phyloP scores from a whole-genome alignment of 108 stramenopile genomes.

The Cyclotella sp. region DNA sequence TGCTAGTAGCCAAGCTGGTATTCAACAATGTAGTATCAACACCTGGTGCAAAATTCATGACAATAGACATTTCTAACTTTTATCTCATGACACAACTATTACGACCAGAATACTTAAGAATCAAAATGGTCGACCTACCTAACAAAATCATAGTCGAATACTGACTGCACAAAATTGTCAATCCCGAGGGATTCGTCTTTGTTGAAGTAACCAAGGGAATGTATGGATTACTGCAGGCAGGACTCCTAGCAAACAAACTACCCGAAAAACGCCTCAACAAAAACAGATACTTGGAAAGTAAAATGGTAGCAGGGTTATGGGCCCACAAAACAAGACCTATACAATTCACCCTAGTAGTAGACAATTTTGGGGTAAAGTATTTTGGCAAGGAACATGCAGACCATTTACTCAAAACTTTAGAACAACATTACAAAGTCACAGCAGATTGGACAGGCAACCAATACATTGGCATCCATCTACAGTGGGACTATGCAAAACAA shows the following conservation, averaged over 20 bases:
- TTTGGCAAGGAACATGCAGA: conserved; percentile 17
- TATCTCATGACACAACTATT: conserved; percentile 40
- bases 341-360: too few species aligned
- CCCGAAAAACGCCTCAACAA: conserved; percentile 8
- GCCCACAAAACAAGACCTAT: conserved; percentile 25
- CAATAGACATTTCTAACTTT: too few species aligned
- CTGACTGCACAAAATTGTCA: conserved; percentile 16
- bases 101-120: conserved; percentile 40
- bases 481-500: conserved; percentile 25
- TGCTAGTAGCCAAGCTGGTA: conserved; percentile 51
- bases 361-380: too few species aligned
- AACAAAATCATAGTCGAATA: conserved; percentile 42
- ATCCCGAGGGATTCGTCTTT: conserved; percentile 26
- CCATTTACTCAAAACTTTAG: neutral
- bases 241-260: conserved; percentile 11
- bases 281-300: conserved; percentile 13
- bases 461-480: conserved; percentile 12
- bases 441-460: too few species aligned
- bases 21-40: conserved; percentile 61
- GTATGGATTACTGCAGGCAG: conserved; percentile 24
- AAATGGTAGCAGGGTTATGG: conserved; percentile 14
- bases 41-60: conserved; percentile 27
- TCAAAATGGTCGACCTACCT: conserved; percentile 31
- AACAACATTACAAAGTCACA: conserved; percentile 24
- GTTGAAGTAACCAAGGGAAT: conserved; percentile 25